phyloP scores from a whole-genome alignment of 2,329 filamentous ascomycete species.

The Fusarium caatingaense region DNA sequence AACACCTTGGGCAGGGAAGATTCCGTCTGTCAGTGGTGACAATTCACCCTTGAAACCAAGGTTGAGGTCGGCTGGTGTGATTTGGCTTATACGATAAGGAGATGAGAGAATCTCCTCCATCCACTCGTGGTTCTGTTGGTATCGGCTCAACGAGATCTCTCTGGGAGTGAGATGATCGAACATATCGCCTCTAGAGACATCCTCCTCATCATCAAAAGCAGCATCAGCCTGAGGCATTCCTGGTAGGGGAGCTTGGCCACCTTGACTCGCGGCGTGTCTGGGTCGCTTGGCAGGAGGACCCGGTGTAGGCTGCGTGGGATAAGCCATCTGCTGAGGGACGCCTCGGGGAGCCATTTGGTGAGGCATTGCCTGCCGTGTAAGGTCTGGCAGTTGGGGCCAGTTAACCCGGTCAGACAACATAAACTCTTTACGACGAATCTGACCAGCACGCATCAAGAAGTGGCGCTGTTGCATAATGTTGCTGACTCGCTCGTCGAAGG shows the following conservation, averaged over 20 bases:
- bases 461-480: constrained; percentile 69
- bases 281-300: constrained; percentile 68
- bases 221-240: constrained; percentile 55
- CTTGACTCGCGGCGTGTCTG: constrained; percentile 58
- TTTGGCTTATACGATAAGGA: constrained; percentile 85
- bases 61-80: constrained; percentile 87
- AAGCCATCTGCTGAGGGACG: constrained; percentile 71
- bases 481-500: constrained; percentile 70
- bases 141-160: constrained; percentile 87
- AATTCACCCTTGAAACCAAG: constrained; percentile 87
- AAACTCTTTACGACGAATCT: constrained; percentile 90
- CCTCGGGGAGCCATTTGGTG: constrained; percentile 59
- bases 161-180: constrained; percentile 90
- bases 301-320: constrained; percentile 63
- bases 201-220: constrained; percentile 86
- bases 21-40: constrained; percentile 82
- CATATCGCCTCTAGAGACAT: constrained; percentile 85
- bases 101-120: constrained; percentile 98
- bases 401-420: constrained; percentile 90
- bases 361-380: constrained; percentile 63
- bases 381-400: constrained; percentile 83
- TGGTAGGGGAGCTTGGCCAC: constrained; percentile 53
- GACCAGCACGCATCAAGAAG: constrained; percentile 79
- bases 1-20: constrained; percentile 76
- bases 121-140: constrained; percentile 97